Percentiles rank a stretch among this genome's conserved stretches.
Conservation (phyloP, 2,329 filamentous ascomycete species). For the Monascus ruber region DNA sequence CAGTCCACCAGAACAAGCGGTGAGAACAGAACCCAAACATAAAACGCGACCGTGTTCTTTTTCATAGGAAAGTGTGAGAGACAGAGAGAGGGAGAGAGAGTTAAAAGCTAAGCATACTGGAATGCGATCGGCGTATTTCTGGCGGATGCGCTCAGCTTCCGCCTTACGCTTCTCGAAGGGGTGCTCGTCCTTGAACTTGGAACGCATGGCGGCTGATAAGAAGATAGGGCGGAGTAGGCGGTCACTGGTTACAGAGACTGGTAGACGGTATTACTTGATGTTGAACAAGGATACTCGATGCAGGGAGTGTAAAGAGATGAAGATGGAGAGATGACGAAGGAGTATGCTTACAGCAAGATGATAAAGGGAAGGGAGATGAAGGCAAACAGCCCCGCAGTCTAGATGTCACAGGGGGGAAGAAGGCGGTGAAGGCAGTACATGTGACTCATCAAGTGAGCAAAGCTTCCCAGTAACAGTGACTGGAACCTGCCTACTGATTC, state of each 20-base stretch:
- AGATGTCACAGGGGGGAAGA: conserved; percentile 9
- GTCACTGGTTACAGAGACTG: no score
- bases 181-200: conserved; percentile 99
- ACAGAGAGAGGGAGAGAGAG: conserved; percentile 2
- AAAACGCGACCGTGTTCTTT: no score
- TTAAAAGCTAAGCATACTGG: conserved; percentile 54
- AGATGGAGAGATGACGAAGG: conserved; percentile 5
- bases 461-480: conserved; percentile 2
- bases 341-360: conserved; percentile 5
- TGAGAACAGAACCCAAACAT: conserved; percentile 8
- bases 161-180: conserved; percentile 99
- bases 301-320: conserved; percentile 9
- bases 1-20: conserved; percentile 19
- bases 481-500: background rate
- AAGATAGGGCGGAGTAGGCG: background rate
- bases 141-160: conserved; percentile 96
- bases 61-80: background rate
- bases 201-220: conserved; percentile 62
- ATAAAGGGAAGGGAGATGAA: conserved; percentile 6
- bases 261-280: no score
- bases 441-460: no score
- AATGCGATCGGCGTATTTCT: conserved; percentile 98
- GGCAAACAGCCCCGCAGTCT: conserved; percentile 18
- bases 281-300: conserved; percentile 11
- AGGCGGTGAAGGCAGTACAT: conserved; percentile 11